A percentile compares a stretch with the other conserved stretches of the same genome.
phyloP scores from a whole-genome alignment of 371 early-diverging fungal species.

The Rhizomucor miehei region DNA sequence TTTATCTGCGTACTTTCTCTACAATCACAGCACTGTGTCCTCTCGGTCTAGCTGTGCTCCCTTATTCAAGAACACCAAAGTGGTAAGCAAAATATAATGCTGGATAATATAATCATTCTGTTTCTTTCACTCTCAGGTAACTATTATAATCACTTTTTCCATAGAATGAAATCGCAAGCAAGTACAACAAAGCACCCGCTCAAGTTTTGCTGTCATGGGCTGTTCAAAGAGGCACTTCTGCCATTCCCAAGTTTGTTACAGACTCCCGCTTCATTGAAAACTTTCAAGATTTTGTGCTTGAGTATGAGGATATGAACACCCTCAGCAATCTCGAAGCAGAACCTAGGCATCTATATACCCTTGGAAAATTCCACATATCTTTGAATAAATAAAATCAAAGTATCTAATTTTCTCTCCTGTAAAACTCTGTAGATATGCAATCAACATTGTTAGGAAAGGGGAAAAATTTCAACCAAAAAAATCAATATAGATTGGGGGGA shows the following conservation, averaged over 20 bases:
- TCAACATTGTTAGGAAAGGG: no score
- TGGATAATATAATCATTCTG: no score
- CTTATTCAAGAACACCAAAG: conserved; percentile 35
- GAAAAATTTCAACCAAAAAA: no score
- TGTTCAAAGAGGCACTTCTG: conserved; percentile 51
- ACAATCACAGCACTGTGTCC: conserved; percentile 66
- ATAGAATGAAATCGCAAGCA: conserved; percentile 61
- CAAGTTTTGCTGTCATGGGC: conserved; percentile 81
- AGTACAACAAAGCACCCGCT: conserved; percentile 61
- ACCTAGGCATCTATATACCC: neutral
- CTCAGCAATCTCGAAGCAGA: neutral
- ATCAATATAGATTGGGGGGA: no score
- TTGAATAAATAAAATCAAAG: no score
- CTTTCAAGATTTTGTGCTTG: conserved; percentile 45
- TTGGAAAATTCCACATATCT: no score
- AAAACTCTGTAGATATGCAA: no score
- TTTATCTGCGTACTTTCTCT: no score
- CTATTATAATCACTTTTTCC: no score
- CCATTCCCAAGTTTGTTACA: conserved; percentile 53
- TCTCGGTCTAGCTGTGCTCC: conserved; percentile 52
- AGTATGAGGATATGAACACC: conserved; percentile 22
- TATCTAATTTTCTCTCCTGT: no score
- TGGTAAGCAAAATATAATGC: conserved; percentile 27
- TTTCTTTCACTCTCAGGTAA: no score
- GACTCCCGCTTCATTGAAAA: conserved; percentile 49